A percentile compares a stretch with the other conserved stretches of the same genome.
Conservation (phyloP, 768 basidiomycete genomes). For the Ramaria rubella region DNA sequence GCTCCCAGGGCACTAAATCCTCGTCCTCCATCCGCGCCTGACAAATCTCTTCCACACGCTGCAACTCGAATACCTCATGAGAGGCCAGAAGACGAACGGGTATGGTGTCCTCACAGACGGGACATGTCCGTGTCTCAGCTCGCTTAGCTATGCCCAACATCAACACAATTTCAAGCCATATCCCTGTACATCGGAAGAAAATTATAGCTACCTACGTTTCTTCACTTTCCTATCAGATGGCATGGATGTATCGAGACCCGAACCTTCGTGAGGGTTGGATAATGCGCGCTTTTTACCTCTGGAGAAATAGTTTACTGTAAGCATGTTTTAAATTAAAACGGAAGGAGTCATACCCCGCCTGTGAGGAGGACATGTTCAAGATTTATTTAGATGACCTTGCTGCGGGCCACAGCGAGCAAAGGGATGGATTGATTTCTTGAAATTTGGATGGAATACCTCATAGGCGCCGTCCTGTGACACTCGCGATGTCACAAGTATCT, state of each 20-base stretch:
- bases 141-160: slow-evolving; percentile 9
- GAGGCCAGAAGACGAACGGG: slow-evolving; percentile 62
- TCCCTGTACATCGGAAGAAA: not conserved
- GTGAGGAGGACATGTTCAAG: not conserved
- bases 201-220: slow-evolving; percentile 2
- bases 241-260: not conserved
- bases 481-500: not conserved
- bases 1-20: slow-evolving; percentile 7
- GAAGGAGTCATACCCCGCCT: not conserved
- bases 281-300: slow-evolving; percentile 11
- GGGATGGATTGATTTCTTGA: not conserved
- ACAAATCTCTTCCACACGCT: slow-evolving; percentile 59
- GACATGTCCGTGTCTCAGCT: slow-evolving; percentile 70
- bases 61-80: slow-evolving; percentile 59
- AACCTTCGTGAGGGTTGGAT: not conserved
- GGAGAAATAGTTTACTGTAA: not conserved
- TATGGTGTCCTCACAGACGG: slow-evolving; percentile 65
- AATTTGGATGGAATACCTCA: not conserved
- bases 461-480: not conserved
- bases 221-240: not conserved
- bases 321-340: not conserved
- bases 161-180: not conserved
- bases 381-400: not conserved
- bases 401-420: not conserved
- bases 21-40: slow-evolving; percentile 4